These are phyloP conservation scores for Wallacemonas sp. DNA, from an alignment of 208 protist genomes.

Conservation along the genomic window DNA sequence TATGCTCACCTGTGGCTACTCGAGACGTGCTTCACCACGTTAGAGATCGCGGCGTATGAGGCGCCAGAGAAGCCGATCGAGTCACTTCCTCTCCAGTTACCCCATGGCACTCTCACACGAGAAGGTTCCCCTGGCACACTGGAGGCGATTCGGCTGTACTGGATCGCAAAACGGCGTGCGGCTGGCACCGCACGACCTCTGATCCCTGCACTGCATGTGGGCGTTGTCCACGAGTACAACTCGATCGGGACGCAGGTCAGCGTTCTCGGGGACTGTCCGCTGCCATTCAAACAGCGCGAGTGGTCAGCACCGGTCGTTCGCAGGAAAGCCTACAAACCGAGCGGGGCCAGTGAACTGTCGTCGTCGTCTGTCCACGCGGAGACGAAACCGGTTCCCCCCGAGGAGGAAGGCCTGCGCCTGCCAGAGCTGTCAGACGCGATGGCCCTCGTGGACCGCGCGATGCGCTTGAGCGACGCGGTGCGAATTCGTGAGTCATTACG, in stretches of 20 bases:
- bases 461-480: slow-evolving; percentile 39
- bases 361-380: not conserved
- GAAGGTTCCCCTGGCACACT: slow-evolving; percentile 30
- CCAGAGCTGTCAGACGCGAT: not conserved
- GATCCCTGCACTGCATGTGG: slow-evolving; percentile 60
- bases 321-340: not conserved
- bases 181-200: slow-evolving; percentile 54
- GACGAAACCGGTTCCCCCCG: not conserved
- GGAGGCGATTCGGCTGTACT: slow-evolving; percentile 69
- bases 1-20: too few species aligned
- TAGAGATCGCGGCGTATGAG: slow-evolving; percentile 50
- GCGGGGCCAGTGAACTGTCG: too few species aligned
- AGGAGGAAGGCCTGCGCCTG: not conserved
- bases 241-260: slow-evolving; percentile 40
- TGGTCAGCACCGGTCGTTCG: slow-evolving; percentile 54
- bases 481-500: slow-evolving; percentile 47
- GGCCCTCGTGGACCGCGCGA: slow-evolving; percentile 12
- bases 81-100: not conserved
- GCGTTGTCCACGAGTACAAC: slow-evolving; percentile 65
- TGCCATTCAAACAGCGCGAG: slow-evolving; percentile 83
- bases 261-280: slow-evolving; percentile 73
- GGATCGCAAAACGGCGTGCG: slow-evolving; percentile 58
- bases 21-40: slow-evolving; percentile 64
- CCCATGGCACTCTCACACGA: slow-evolving; percentile 8
- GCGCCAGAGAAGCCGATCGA: slow-evolving; percentile 54